Evolutionary conservation across 768 basidiomycete species (phyloP).

Genomic region (Amanita phalloides): DNA sequence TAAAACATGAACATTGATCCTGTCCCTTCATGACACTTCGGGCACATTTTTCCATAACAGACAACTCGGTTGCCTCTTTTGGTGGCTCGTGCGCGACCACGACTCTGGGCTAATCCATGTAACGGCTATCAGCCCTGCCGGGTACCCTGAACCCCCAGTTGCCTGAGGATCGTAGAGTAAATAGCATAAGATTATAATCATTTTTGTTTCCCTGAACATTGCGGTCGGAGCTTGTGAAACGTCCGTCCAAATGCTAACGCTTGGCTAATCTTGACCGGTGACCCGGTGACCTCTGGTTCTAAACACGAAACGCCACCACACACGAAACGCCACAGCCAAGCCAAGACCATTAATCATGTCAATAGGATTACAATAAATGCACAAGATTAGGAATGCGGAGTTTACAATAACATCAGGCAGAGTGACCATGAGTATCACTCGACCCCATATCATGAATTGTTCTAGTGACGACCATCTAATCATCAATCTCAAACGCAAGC

Average conservation of each 20-base stretch:
- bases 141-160: too few species aligned
- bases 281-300: neutral
- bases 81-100: neutral
- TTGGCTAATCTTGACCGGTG: too few species aligned
- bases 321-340: neutral
- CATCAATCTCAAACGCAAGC: slow-evolving; percentile 50
- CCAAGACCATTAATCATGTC: neutral
- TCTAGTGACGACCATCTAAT: slow-evolving; percentile 19
- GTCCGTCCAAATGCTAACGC: too few species aligned
- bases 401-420: neutral
- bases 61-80: neutral
- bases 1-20: neutral
- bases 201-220: too few species aligned
- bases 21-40: neutral
- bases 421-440: too few species aligned
- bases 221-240: too few species aligned
- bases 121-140: too few species aligned
- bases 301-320: neutral
- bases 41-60: neutral
- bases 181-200: too few species aligned
- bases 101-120: neutral
- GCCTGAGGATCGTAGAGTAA: too few species aligned
- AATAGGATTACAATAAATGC: neutral
- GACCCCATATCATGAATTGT: too few species aligned
- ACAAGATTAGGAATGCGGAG: neutral